phyloP scores from a whole-genome alignment of 2,329 filamentous ascomycete species.

The Pseudogymnoascus sp. region DNA sequence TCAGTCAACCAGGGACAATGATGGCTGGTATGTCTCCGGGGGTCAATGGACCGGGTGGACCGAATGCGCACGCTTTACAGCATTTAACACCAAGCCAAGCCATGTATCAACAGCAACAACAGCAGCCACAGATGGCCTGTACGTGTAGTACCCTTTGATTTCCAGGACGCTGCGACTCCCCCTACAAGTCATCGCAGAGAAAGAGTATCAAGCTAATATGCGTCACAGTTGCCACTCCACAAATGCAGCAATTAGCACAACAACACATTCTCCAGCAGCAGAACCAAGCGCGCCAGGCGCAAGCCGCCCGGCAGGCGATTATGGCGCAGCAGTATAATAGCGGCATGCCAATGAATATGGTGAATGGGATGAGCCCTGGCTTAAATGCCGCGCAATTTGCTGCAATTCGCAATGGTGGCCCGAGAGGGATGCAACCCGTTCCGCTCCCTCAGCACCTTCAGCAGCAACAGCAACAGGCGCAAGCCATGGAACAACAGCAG shows the following conservation, averaged over 20 bases:
- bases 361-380: conserved; percentile 42
- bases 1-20: conserved; percentile 60
- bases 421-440: conserved; percentile 35
- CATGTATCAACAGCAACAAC: conserved; percentile 34
- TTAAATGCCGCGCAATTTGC: conserved; percentile 44
- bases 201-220: not conserved
- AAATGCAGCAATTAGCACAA: conserved; percentile 30
- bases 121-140: conserved; percentile 29
- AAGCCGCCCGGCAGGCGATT: conserved; percentile 41
- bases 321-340: conserved; percentile 41
- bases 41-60: conserved; percentile 41
- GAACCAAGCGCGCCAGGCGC: conserved; percentile 30
- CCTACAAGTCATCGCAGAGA: not conserved
- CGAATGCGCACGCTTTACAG: conserved; percentile 60
- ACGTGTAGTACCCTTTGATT: conserved; percentile 14
- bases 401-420: conserved; percentile 35
- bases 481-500: conserved; percentile 33
- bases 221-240: conserved; percentile 26
- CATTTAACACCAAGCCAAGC: conserved; percentile 53
- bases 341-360: conserved; percentile 44
- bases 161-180: not conserved
- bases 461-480: conserved; percentile 26
- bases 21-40: conserved; percentile 71
- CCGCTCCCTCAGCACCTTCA: conserved; percentile 38
- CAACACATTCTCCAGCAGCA: conserved; percentile 45